phyloP scores from a whole-genome alignment of 2,329 filamentous ascomycete genomes.

The Xylariaceae sp. region DNA sequence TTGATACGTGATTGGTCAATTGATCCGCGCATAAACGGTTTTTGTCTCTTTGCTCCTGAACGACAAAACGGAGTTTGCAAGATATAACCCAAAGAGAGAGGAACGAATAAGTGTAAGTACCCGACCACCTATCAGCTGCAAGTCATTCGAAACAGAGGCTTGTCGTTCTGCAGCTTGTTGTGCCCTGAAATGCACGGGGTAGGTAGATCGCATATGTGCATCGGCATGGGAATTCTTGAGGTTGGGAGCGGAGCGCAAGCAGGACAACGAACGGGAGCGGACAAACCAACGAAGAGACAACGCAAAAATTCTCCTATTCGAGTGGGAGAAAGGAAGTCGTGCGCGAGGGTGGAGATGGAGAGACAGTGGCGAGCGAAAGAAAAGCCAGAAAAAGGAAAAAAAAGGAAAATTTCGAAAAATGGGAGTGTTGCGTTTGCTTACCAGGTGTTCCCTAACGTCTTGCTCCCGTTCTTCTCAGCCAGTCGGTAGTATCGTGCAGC shows the following conservation, averaged over 20 bases:
- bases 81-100: neutral
- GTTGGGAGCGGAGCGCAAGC: slow-evolving; percentile 3
- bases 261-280: neutral
- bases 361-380: neutral
- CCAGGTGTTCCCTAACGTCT: slow-evolving; percentile 92
- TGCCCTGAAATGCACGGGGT: slow-evolving; percentile 24
- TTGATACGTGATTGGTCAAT: slow-evolving; percentile 17
- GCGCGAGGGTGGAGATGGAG: slow-evolving; percentile 10
- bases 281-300: slow-evolving; percentile 5
- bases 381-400: neutral
- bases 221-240: neutral
- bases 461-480: slow-evolving; percentile 82
- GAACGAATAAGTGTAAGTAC: slow-evolving; percentile 21
- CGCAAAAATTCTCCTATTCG: neutral
- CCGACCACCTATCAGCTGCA: slow-evolving; percentile 34
- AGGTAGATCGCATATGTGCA: slow-evolving; percentile 21
- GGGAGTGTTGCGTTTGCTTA: slow-evolving; percentile 47
- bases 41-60: neutral
- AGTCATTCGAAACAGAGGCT: slow-evolving; percentile 22
- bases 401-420: slow-evolving; percentile 2
- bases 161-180: slow-evolving; percentile 21
- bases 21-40: neutral
- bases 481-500: slow-evolving; percentile 88
- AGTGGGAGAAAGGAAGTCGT: neutral
- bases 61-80: slow-evolving; percentile 15